A percentile compares a stretch with the other conserved stretches of the same genome.
phyloP scores from a whole-genome alignment of 257 asterid genomes.

The Plectranthus barbatus region DNA sequence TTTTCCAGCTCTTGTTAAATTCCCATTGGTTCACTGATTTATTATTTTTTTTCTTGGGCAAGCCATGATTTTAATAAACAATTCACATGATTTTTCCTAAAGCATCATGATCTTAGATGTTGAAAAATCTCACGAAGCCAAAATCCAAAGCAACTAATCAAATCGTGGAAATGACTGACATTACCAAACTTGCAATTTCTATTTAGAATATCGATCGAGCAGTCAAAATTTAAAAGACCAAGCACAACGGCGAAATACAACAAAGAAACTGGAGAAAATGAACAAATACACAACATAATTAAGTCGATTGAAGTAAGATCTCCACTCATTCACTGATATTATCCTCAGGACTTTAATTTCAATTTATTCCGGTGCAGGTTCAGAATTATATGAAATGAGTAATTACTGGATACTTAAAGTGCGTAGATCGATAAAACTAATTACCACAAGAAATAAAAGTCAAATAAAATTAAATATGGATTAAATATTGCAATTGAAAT shows the following conservation, averaged over 20 bases:
- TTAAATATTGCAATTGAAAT: no score
- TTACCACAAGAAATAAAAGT: constrained; percentile 22
- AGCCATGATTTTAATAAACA: no score
- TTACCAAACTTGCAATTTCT: neutral
- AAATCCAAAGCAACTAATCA: constrained; percentile 4
- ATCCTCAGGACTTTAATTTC: constrained; percentile 14
- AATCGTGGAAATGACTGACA: neutral
- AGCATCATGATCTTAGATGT: no score
- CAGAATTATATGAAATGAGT: constrained; percentile 1
- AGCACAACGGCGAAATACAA: neutral
- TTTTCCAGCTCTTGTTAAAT: no score
- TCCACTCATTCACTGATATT: constrained; percentile 12
- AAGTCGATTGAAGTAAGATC: constrained; percentile 23
- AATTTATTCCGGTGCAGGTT: constrained; percentile 12
- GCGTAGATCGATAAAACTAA: constrained; percentile 1
- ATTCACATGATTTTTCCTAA: no score
- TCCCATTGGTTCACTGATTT: no score
- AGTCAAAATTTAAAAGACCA: neutral
- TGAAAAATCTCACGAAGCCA: constrained; percentile 5
- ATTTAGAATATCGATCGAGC: constrained; percentile 6
- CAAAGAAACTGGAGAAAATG: neutral
- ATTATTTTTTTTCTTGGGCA: no score
- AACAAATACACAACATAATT: neutral
- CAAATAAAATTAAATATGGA: no score
- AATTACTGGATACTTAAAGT: neutral